phyloP scores from a whole-genome alignment of 2,329 filamentous ascomycete genomes.

The Pseudogymnoascus sp. region DNA sequence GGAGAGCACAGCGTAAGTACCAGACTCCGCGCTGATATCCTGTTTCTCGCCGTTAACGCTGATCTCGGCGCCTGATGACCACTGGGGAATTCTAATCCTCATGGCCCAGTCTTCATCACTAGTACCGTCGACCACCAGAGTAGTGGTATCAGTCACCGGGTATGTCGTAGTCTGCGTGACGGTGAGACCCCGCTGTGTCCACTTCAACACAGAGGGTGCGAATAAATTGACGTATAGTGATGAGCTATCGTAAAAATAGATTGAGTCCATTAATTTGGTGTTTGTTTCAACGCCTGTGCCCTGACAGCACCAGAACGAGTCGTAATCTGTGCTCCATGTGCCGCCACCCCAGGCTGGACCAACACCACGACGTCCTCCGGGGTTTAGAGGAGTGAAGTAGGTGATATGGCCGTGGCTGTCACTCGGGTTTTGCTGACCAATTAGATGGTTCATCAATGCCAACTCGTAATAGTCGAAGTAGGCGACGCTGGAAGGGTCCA shows the following conservation, averaged over 20 bases:
- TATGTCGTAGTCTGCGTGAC: conserved; percentile 37
- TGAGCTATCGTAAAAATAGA: conserved; percentile 38
- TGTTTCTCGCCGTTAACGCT: conserved; percentile 34
- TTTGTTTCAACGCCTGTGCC: conserved; percentile 45
- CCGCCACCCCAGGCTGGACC: conserved; percentile 46
- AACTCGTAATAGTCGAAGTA: conserved; percentile 49
- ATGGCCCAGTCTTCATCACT: conserved; percentile 28
- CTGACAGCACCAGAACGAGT: conserved; percentile 47
- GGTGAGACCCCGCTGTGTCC: conserved; percentile 33
- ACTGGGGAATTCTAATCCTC: conserved; percentile 39
- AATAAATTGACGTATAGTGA: conserved; percentile 43
- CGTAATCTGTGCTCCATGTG: conserved; percentile 45
- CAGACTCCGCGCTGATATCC: conserved; percentile 32
- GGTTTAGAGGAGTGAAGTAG: conserved; percentile 43
- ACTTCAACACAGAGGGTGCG: conserved; percentile 37
- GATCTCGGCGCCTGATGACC: conserved; percentile 34
- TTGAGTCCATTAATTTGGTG: conserved; percentile 44
- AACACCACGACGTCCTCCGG: conserved; percentile 39
- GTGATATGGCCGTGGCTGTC: conserved; percentile 41
- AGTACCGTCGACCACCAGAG: conserved; percentile 30
- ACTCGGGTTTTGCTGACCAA: conserved; percentile 40
- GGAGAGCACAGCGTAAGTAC: conserved; percentile 22
- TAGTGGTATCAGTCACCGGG: conserved; percentile 34
- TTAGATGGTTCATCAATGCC: conserved; percentile 41
- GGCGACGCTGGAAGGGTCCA: conserved; percentile 31